A percentile compares a stretch with the other conserved stretches of the same genome.
phyloP scores from a whole-genome alignment of 2,329 filamentous ascomycete species.

The Penicillium sclerotigenum region DNA sequence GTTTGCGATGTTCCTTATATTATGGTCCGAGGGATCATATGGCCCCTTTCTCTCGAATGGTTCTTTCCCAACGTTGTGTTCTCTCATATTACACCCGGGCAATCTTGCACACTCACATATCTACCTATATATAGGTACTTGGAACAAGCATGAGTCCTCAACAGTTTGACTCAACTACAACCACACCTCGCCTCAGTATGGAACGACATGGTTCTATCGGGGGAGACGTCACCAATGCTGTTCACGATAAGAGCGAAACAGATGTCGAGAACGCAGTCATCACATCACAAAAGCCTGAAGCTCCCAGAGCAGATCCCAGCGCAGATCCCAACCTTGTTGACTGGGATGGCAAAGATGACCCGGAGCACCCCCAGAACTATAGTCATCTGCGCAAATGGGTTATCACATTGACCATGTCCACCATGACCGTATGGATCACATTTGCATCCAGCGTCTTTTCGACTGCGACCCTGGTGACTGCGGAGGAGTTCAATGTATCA shows the following conservation, averaged over 20 bases:
- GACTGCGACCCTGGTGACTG: slow-evolving; percentile 41
- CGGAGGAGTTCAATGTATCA: slow-evolving; percentile 46
- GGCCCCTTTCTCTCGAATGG: background rate
- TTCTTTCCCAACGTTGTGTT: background rate
- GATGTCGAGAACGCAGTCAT: slow-evolving; percentile 2
- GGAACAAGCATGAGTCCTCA: background rate
- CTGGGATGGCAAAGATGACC: slow-evolving; percentile 32
- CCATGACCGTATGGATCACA: slow-evolving; percentile 48
- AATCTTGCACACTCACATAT: background rate
- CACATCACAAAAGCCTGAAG: background rate
- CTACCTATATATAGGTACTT: background rate
- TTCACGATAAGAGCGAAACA: slow-evolving; percentile 2
- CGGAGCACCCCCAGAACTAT: slow-evolving; percentile 32
- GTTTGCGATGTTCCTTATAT: background rate
- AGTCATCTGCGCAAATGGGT: slow-evolving; percentile 37
- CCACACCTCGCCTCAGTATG: slow-evolving; percentile 21
- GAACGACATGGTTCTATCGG: slow-evolving; percentile 8
- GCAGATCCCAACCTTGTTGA: slow-evolving; percentile 32
- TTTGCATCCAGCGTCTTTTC: slow-evolving; percentile 50
- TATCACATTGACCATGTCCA: slow-evolving; percentile 42
- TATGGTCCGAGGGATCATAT: background rate
- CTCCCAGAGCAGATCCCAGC: slow-evolving; percentile 21
- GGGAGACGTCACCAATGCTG: background rate
- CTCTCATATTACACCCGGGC: background rate
- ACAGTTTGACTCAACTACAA: slow-evolving; percentile 15